These are phyloP conservation scores for Suhomyces ambrosiae DNA, from an alignment of 1,139 yeast species.

Conservation along the genomic window DNA sequence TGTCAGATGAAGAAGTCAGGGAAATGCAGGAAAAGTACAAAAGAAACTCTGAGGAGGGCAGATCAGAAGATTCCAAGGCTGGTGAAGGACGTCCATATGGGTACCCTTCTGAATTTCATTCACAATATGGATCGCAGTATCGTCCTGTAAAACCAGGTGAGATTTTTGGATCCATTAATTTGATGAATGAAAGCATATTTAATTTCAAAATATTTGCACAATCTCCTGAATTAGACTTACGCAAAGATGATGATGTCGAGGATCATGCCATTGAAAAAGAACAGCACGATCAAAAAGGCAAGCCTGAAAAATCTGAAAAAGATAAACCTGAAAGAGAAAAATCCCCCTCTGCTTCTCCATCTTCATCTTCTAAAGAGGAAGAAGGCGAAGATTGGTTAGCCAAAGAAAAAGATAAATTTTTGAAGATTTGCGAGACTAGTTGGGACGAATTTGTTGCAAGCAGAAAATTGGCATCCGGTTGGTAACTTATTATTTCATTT, in stretches of 20 bases:
- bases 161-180: constrained; percentile 44
- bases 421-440: constrained; percentile 54
- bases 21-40: constrained; percentile 42
- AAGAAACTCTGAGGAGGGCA: constrained; percentile 5
- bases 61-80: neutral
- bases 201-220: constrained; percentile 42
- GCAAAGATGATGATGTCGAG: constrained; percentile 14
- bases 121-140: constrained; percentile 4
- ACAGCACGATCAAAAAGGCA: constrained; percentile 8
- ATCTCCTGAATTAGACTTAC: constrained; percentile 14
- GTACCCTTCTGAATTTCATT: constrained; percentile 5
- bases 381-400: constrained; percentile 21
- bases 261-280: constrained; percentile 14
- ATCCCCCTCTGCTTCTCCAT: constrained; percentile 3
- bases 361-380: constrained; percentile 7
- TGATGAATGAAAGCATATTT: constrained; percentile 47
- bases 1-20: constrained; percentile 38
- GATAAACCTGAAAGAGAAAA: constrained; percentile 4
- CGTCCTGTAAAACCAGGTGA: constrained; percentile 27
- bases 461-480: constrained; percentile 8
- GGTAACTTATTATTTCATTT: neutral
- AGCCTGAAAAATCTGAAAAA: constrained; percentile 5
- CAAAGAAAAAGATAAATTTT: constrained; percentile 47
- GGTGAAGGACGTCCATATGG: neutral
- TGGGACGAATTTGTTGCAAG: constrained; percentile 49